A percentile compares a stretch with the other conserved stretches of the same genome.
These are phyloP conservation scores for Limnanthes douglasii DNA, from an alignment of 345 rosid species.

Conservation along the genomic window DNA sequence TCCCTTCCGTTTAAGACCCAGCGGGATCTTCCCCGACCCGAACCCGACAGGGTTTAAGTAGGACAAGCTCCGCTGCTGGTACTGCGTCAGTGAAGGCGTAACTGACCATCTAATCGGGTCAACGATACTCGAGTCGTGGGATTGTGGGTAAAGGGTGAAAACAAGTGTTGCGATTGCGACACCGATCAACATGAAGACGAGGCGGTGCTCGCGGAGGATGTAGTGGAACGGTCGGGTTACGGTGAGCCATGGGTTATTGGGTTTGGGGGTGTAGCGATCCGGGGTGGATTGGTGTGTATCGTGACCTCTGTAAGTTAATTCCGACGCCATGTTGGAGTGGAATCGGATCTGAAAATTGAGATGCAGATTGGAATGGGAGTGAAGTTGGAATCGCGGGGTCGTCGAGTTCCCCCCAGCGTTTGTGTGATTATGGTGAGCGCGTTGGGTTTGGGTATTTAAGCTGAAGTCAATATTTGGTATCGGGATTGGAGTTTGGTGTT, in stretches of 20 bases:
- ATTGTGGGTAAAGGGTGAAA: constrained; percentile 41
- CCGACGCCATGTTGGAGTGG: constrained; percentile 71
- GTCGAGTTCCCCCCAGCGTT: no score
- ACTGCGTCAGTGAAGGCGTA: constrained; percentile 14
- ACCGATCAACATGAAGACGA: constrained; percentile 72
- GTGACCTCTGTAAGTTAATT: constrained; percentile 71
- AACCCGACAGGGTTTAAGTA: constrained; percentile 20
- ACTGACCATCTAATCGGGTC: constrained; percentile 1
- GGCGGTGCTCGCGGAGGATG: constrained; percentile 90
- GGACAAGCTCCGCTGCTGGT: constrained; percentile 12
- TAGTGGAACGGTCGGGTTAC: constrained; percentile 52
- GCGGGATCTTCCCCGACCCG: constrained; percentile 59
- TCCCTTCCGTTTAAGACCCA: constrained; percentile 73
- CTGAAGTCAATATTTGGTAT: no score
- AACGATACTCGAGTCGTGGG: constrained; percentile 5
- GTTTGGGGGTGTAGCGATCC: constrained; percentile 56
- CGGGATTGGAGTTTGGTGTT: no score
- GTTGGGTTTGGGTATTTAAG: no score
- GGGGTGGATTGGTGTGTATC: constrained; percentile 31
- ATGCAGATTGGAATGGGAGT: no score
- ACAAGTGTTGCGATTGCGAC: constrained; percentile 63
- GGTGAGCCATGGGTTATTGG: constrained; percentile 54
- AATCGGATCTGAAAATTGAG: no score
- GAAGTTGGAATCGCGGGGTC: no score
- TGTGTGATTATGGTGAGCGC: no score